Evolutionary conservation across 2,329 filamentous ascomycete genomes (phyloP).

Genomic region (Dothideomycetes sp.): DNA sequence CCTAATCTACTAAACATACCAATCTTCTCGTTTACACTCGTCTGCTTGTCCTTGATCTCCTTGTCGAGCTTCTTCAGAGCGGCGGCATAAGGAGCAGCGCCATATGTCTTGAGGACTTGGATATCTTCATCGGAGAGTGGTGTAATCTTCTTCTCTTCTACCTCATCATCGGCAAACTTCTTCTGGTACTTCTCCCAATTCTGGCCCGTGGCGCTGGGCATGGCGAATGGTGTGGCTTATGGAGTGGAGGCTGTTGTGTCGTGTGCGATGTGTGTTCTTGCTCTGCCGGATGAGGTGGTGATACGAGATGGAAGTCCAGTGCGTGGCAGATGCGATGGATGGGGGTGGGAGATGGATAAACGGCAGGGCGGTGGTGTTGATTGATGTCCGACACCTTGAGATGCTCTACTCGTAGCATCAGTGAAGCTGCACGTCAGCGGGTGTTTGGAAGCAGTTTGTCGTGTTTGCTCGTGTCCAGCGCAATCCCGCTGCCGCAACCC

Average conservation of each 20-base stretch:
- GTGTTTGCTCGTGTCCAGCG: neutral
- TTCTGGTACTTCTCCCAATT: constrained; percentile 99
- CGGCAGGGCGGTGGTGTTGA: too few relatives aligned
- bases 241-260: constrained; percentile 6
- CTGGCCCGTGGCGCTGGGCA: constrained; percentile 89
- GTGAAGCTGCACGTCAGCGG: too few relatives aligned
- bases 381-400: too few relatives aligned
- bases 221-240: constrained; percentile 37
- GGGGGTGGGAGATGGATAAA: neutral
- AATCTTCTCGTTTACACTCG: constrained; percentile 98
- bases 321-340: neutral
- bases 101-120: constrained; percentile 94
- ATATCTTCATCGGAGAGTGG: constrained; percentile 96
- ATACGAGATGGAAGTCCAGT: neutral
- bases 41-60: constrained; percentile 98
- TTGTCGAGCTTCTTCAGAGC: constrained; percentile 96
- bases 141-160: constrained; percentile 99
- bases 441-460: too few relatives aligned
- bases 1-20: constrained; percentile 31
- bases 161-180: constrained; percentile 90
- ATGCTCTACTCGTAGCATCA: too few relatives aligned
- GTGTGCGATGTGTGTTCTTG: too few relatives aligned
- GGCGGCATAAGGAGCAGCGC: constrained; percentile 87
- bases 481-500: neutral
- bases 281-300: constrained; percentile 6